Percentiles rank a stretch among this genome's conserved stretches.
Evolutionary conservation across 2,329 filamentous ascomycete species (phyloP).

Genomic region (Verticillium zaregamsianum): DNA sequence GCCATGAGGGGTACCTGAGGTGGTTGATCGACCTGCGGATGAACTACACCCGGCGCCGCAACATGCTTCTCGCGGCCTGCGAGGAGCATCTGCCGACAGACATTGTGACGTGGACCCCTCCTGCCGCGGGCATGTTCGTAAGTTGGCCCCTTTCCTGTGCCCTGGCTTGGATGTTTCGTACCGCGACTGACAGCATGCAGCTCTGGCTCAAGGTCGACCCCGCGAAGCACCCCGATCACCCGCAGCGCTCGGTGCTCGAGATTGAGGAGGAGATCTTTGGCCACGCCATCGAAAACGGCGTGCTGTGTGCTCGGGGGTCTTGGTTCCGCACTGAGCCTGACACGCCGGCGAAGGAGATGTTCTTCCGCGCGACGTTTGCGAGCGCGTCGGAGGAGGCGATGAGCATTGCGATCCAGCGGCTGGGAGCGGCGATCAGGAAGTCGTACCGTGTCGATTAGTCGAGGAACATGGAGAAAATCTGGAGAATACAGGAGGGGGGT

Average conservation of each 20-base stretch:
- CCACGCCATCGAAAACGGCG: constrained; percentile 68
- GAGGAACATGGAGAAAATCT: neutral
- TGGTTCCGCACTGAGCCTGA: constrained; percentile 83
- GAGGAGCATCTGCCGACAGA: constrained; percentile 70
- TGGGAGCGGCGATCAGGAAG: constrained; percentile 69
- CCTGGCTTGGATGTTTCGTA: neutral
- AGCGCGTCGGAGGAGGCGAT: constrained; percentile 70
- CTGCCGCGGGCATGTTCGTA: constrained; percentile 92
- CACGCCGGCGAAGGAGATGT: constrained; percentile 60
- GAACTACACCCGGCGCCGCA: constrained; percentile 75
- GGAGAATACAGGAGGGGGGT: no score
- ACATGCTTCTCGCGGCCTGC: constrained; percentile 75
- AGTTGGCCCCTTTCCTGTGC: constrained; percentile 33
- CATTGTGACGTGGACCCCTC: constrained; percentile 74
- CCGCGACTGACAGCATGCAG: constrained; percentile 27
- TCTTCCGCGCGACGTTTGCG: constrained; percentile 88
- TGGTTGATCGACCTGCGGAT: constrained; percentile 82
- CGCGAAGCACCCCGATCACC: constrained; percentile 58
- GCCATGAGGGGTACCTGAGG: constrained; percentile 80
- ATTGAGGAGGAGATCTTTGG: constrained; percentile 88
- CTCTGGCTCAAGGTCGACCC: constrained; percentile 72
- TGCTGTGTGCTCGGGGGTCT: constrained; percentile 77
- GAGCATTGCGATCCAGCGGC: constrained; percentile 65
- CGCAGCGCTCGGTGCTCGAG: constrained; percentile 49
- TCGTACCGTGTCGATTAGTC: constrained; percentile 37